These are phyloP conservation scores for Posidonia australis DNA, from an alignment of 106 monocot genomes.

Conservation along the genomic window DNA sequence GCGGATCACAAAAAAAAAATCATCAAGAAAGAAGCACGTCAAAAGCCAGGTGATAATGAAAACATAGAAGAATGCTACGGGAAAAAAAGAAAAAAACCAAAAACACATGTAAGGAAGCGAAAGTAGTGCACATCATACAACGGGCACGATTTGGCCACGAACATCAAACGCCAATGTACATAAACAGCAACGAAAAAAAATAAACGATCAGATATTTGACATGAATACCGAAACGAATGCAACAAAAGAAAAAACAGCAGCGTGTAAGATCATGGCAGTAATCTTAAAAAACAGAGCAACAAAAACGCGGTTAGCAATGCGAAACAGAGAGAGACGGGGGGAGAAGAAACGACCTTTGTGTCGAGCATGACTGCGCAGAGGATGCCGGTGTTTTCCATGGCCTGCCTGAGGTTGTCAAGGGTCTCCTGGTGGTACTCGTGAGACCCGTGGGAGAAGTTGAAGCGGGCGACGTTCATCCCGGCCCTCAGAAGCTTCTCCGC, in stretches of 20 bases:
- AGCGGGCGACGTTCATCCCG: conserved; percentile 63
- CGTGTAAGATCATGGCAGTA: background rate
- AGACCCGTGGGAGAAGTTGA: conserved; percentile 61
- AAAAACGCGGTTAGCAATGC: background rate
- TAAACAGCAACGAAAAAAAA: too few species aligned
- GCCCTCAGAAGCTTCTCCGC: conserved; percentile 62
- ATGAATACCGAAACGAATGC: background rate
- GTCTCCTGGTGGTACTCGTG: conserved; percentile 76
- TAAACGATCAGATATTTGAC: too few species aligned
- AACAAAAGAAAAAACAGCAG: background rate
- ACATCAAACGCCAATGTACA: too few species aligned
- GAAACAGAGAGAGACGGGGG: background rate
- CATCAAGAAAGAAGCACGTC: too few species aligned
- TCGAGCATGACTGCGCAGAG: conserved; percentile 72
- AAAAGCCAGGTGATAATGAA: too few species aligned
- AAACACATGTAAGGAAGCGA: too few species aligned
- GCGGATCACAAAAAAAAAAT: too few species aligned
- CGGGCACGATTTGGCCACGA: too few species aligned
- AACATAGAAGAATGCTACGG: too few species aligned
- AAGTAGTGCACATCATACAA: too few species aligned
- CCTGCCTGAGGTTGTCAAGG: conserved; percentile 41
- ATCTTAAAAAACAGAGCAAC: background rate
- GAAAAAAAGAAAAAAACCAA: too few species aligned
- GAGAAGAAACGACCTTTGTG: conserved; percentile 39
- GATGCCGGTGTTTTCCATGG: conserved; percentile 57